Base-by-base conservation (phyloP, 345 rosid species). In the Odontarrhena argentea region DNA sequence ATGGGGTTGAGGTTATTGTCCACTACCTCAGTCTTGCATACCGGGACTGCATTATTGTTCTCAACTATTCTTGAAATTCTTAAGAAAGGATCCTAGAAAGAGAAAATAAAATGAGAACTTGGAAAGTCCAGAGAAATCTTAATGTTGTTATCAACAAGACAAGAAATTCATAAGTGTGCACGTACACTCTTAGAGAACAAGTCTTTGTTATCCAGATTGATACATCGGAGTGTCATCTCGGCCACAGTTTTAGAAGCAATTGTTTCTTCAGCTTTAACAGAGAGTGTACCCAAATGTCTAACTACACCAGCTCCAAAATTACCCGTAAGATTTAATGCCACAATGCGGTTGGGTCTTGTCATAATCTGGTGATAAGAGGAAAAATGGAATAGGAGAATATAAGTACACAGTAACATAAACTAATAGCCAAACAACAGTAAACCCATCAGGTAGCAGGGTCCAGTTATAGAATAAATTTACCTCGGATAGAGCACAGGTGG, bases 21-120 rank as follows among this genome's bases (percentile, higher is more conserved):
- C 47, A 86, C 74, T 24, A 86, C 95, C 78, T 89, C 91, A 14
- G 96, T 89, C 80, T 85, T 85, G 80, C 87, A 92, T 60, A 92
- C 80, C 4, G 92, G 92, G 37, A 89, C 59, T 42, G 69, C 63
- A 57, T 51, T 75, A 63, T 84, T 86, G 57, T 35, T 71, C 74
- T 89, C 96, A 44, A 70, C 79, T 10, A 81, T 55, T 86, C 87
- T 85, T 35, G 96, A 92, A 60, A 92, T 86, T 80, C 84, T 82
- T 69, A 92, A 60, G 78, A 89, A 92, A 14, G 98, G 96, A 61
- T 89, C 96, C 98, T 89, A 54, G 2, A 71, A 68, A 35, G 43
- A 55, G 45, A 42, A 42, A 63, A 26, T 12, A 43, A 52, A n/a
- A 58, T 14, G 26, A 60, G 22, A 37, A 40, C n/a, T 12, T 48